A percentile compares a stretch with the other conserved stretches of the same genome.
Evolutionary conservation across 768 basidiomycete genomes (phyloP).

Genomic region (Cubamyces lactineus): DNA sequence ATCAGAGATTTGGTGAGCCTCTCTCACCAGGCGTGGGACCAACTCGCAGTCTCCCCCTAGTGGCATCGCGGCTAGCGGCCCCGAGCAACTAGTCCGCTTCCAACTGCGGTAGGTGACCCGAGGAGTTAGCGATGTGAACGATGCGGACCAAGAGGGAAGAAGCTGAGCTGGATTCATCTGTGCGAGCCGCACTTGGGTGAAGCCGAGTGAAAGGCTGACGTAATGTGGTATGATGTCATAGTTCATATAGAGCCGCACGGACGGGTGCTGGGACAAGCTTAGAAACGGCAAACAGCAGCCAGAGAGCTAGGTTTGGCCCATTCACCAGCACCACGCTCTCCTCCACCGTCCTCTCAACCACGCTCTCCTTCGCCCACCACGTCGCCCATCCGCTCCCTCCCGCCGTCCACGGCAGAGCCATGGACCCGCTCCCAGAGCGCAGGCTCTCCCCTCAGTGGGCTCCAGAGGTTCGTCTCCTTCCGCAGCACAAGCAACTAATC

Average conservation of each 20-base stretch:
- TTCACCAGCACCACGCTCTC: not conserved
- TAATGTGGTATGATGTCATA: slow-evolving; percentile 2
- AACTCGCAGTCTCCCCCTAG: no score
- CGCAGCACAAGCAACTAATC: not conserved
- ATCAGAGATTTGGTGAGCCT: no score
- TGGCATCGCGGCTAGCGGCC: no score
- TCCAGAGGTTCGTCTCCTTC: slow-evolving; percentile 26
- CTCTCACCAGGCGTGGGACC: no score
- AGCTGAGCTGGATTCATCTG: no score
- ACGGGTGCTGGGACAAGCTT: not conserved
- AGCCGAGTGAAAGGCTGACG: not conserved
- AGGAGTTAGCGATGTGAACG: no score
- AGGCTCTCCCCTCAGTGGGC: slow-evolving; percentile 32
- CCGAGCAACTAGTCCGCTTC: no score
- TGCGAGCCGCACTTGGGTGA: not conserved
- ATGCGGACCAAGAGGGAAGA: not conserved
- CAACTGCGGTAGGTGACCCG: no score
- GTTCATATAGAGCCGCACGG: not conserved
- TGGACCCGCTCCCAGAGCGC: slow-evolving; percentile 29
- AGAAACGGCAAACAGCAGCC: not conserved
- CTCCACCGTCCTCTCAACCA: not conserved
- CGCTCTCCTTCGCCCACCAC: slow-evolving; percentile 10
- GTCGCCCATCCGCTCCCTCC: not conserved
- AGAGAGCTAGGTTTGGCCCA: slow-evolving; percentile 2
- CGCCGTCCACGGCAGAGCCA: slow-evolving; percentile 16